Evolutionary conservation across 129 eudicot species (phyloP), one percentile per base, ranked within the genome.

Genomic region (Ambrosia trifida): DNA sequence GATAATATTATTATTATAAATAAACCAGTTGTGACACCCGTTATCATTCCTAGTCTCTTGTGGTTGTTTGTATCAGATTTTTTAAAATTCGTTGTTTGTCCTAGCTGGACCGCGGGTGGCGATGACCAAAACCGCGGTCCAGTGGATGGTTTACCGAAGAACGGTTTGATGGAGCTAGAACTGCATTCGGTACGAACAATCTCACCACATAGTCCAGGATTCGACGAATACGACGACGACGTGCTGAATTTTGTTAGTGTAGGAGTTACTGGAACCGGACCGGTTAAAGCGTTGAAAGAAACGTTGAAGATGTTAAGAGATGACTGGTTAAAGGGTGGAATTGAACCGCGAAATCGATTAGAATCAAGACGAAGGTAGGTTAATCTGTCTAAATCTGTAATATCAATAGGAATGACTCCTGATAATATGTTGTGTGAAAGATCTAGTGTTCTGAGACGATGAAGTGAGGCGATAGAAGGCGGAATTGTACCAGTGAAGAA

Each of bases 151-250:
- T 61, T 53, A 4, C 89, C 76, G 80, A 94, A 94, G 64, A 94
- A 90, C 0, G 91, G 95, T 8, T 43, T 59, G 17, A 59, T 62
- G 12, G 86, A 47, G 19, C 1, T 24, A 24, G 28, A 24, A 24
- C 63, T 67, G 82, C 99, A 95, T 83, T 87, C 85, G 53, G 66
- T 76, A 20, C 81, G 72, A 2, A 95, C 78, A 32, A 94, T 83
- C 75, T 82, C 88, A 4, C 98, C 98, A 17, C 98, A 94, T 0
- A 94, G 92, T 11, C 89, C 81, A n/a, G 85, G 74, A n/a, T 94
- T 94, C 12, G 49, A 16, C 3, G 64, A 7, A 74, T 73, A 94
- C 16, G 89, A 80, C 16, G 89, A 80, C 5, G 92, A 67, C 2
- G 60, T 18, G 0, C 71, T 63, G 63, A 93, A 89, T 3, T 73